These are phyloP conservation scores for Alternaria sp. DNA, from an alignment of 2,329 filamentous ascomycete genomes.

Conservation along the genomic window DNA sequence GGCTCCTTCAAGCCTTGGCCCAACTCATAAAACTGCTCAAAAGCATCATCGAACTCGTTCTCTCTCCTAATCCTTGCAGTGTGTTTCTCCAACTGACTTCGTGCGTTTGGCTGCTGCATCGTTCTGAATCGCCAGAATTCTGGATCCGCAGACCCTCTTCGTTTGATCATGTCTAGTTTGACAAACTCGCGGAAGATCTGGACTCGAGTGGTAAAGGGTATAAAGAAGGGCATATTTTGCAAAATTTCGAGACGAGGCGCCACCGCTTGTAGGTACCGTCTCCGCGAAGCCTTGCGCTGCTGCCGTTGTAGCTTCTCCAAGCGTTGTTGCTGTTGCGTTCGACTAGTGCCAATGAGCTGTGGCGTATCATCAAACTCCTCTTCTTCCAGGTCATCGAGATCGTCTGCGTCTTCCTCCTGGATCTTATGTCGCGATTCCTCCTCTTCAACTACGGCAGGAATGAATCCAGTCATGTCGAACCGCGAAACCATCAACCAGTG, in stretches of 20 bases:
- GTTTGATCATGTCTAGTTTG: slow-evolving; percentile 77
- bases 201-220: slow-evolving; percentile 90
- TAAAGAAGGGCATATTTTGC: slow-evolving; percentile 95
- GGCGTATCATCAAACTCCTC: slow-evolving; percentile 50
- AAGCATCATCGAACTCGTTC: slow-evolving; percentile 85
- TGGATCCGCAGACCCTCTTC: slow-evolving; percentile 75
- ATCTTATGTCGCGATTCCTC: slow-evolving; percentile 80
- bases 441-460: slow-evolving; percentile 85
- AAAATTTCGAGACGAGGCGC: slow-evolving; percentile 89
- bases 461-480: slow-evolving; percentile 90
- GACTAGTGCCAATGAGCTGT: slow-evolving; percentile 63
- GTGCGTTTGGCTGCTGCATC: slow-evolving; percentile 44
- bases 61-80: slow-evolving; percentile 82
- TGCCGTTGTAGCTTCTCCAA: slow-evolving; percentile 70
- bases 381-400: slow-evolving; percentile 55
- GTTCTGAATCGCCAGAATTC: slow-evolving; percentile 76
- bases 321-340: slow-evolving; percentile 69
- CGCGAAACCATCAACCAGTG: slow-evolving; percentile 94
- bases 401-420: slow-evolving; percentile 69
- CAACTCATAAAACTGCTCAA: slow-evolving; percentile 80
- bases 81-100: slow-evolving; percentile 59
- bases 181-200: slow-evolving; percentile 95
- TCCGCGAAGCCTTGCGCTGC: slow-evolving; percentile 72
- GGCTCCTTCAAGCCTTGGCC: slow-evolving; percentile 89
- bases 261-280: slow-evolving; percentile 78